Percentiles rank a stretch among this genome's conserved stretches.
phyloP scores from a whole-genome alignment of 352 stramenopile genomes.

The Phytopythium delawarense region DNA sequence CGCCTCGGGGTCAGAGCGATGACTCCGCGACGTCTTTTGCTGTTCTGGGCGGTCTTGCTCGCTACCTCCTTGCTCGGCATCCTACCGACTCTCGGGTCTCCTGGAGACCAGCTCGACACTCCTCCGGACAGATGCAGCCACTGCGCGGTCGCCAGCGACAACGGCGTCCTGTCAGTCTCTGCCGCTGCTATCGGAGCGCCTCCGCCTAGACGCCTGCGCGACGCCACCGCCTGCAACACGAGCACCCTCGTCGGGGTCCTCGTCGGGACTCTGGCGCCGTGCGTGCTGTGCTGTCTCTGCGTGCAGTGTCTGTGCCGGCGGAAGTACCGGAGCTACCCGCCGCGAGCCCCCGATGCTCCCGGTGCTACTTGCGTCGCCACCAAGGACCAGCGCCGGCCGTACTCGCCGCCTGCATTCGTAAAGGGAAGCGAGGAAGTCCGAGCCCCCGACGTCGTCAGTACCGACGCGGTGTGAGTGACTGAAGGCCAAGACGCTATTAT shows the following conservation, averaged over 20 bases:
- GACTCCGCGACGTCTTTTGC: too few species aligned
- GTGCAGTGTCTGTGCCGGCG: slow-evolving; percentile 8
- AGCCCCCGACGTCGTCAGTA: not conserved
- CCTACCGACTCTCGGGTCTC: too few species aligned
- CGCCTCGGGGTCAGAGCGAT: too few species aligned
- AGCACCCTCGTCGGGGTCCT: slow-evolving; percentile 1
- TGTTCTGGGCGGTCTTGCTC: too few species aligned
- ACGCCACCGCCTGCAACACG: not conserved
- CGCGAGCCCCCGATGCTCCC: not conserved
- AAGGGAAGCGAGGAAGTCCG: not conserved
- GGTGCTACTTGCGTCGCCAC: not conserved
- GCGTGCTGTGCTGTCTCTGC: slow-evolving; percentile 2
- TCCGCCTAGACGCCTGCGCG: not conserved
- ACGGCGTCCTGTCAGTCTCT: not conserved
- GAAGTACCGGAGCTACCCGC: not conserved
- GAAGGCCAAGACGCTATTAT: not conserved
- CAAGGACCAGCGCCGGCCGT: not conserved
- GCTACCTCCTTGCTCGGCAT: too few species aligned
- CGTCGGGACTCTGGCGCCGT: slow-evolving; percentile 2
- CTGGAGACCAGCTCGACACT: too few species aligned
- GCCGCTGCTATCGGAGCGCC: too few species aligned
- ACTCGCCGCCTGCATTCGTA: slow-evolving; percentile 1
- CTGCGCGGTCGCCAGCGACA: not conserved
- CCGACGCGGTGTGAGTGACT: not conserved
- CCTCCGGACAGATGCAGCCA: too few species aligned